A percentile compares a stretch with the other conserved stretches of the same genome.
Evolutionary conservation across 345 rosid genomes (phyloP).

Genomic region (Eucalyptus regnans): DNA sequence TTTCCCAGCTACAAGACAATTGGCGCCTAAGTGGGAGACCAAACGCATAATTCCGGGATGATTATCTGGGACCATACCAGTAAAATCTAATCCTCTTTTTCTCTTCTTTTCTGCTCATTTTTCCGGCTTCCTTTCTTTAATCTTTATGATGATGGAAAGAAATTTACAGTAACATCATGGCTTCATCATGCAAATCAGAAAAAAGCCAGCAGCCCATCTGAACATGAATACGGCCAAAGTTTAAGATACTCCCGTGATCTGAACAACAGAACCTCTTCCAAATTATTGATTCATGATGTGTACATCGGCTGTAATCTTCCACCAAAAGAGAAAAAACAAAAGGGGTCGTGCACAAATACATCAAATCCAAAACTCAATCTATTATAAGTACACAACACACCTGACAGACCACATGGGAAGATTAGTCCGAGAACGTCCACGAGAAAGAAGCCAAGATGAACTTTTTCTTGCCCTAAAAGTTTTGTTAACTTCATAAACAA

Average conservation of each 20-base stretch:
- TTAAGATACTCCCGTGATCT: not conserved
- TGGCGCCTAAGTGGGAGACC: not conserved
- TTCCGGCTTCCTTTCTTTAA: not conserved
- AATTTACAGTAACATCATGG: not conserved
- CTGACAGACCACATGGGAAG: not conserved
- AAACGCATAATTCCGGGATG: not conserved
- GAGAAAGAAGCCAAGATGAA: not conserved
- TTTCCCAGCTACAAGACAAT: not conserved
- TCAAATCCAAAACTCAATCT: not conserved
- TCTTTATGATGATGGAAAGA: not conserved
- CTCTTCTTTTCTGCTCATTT: not conserved
- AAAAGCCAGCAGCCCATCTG: not conserved
- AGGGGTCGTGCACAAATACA: not conserved
- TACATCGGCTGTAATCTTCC: not conserved
- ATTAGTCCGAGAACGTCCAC: not conserved
- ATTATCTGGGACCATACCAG: not conserved
- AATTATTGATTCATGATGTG: not conserved
- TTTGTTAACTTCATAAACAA: conserved; percentile 1
- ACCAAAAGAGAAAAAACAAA: not conserved
- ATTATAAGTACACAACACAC: not conserved
- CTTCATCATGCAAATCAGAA: not conserved
- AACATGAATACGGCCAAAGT: not conserved
- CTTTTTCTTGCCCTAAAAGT: not conserved
- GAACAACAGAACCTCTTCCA: not conserved
- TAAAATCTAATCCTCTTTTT: not conserved